A percentile compares a stretch with the other conserved stretches of the same genome.
These are phyloP conservation scores for Hordeum marinum DNA, from an alignment of 176 grass and related monocot species.

Conservation along the genomic window DNA sequence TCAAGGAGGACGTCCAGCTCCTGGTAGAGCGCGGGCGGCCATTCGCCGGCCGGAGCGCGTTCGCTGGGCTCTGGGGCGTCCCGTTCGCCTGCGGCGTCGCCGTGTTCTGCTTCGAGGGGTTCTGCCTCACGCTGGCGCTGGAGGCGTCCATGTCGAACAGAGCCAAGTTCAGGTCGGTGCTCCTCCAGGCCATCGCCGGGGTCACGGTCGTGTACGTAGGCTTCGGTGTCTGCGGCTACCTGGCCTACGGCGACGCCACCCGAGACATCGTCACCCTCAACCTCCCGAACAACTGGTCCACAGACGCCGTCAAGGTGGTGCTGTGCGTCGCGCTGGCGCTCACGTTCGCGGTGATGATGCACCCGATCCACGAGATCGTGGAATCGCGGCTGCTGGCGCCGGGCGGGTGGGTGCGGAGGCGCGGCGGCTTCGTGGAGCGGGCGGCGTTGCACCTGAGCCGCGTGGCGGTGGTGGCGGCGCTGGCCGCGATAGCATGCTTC, in stretches of 20 bases:
- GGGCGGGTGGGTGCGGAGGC: conserved; percentile 34
- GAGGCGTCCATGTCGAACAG: conserved; percentile 76
- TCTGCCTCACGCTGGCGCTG: conserved; percentile 78
- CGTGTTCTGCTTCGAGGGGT: conserved; percentile 92
- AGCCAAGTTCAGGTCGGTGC: conserved; percentile 51
- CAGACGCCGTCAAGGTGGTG: conserved; percentile 67
- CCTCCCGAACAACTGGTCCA: conserved; percentile 57
- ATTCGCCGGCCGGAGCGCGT: conserved; percentile 31
- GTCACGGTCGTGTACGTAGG: conserved; percentile 50
- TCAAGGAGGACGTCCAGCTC: conserved; percentile 62
- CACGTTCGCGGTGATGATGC: conserved; percentile 87
- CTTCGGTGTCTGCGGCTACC: conserved; percentile 81
- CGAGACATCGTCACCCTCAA: conserved; percentile 86
- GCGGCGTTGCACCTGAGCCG: conserved; percentile 53
- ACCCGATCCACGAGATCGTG: conserved; percentile 89
- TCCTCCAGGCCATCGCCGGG: conserved; percentile 53
- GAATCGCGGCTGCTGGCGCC: conserved; percentile 48
- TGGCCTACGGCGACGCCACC: conserved; percentile 83
- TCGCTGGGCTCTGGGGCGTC: conserved; percentile 56
- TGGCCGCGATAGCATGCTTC: conserved; percentile 66
- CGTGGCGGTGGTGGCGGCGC: conserved; percentile 39
- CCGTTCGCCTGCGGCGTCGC: conserved; percentile 71
- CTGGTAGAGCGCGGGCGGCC: conserved; percentile 31
- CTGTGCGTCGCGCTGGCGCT: conserved; percentile 78
- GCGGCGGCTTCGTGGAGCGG: neutral